Evolutionary conservation across 108 stramenopile genomes (phyloP).

Genomic region (Cylindrotheca fusiformis): DNA sequence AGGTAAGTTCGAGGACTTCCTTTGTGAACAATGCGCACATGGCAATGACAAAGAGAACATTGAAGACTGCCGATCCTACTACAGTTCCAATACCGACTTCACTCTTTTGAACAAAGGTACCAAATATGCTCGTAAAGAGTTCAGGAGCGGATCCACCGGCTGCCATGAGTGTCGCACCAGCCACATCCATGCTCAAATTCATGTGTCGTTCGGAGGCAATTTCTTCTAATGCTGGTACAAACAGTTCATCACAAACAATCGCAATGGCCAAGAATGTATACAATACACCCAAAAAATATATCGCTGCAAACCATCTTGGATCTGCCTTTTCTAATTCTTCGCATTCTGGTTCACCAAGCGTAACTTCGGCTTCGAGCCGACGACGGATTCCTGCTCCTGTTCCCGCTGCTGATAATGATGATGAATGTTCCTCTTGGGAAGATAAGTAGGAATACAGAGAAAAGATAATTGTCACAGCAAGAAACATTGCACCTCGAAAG

Average conservation of each 20-base stretch:
- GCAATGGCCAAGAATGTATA: conserved; percentile 86
- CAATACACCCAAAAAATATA: conserved; percentile 54
- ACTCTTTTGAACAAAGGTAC: conserved; percentile 57
- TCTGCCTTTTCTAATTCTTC: conserved; percentile 15
- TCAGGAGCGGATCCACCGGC: conserved; percentile 84
- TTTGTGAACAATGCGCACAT: conserved; percentile 64
- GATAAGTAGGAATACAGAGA: too few relatives aligned
- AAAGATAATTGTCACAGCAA: too few relatives aligned
- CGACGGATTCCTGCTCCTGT: too few relatives aligned
- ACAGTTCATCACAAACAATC: conserved; percentile 84
- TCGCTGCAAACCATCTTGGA: conserved; percentile 32
- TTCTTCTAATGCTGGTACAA: conserved; percentile 84
- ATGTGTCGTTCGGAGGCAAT: conserved; percentile 47
- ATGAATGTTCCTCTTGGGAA: too few relatives aligned
- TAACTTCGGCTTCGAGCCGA: too few relatives aligned
- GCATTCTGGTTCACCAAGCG: neutral
- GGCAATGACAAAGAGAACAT: conserved; percentile 84
- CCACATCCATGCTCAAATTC: conserved; percentile 76
- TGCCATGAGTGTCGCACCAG: conserved; percentile 80
- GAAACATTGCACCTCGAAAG: too few relatives aligned
- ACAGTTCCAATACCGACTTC: conserved; percentile 89
- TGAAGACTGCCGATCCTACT: conserved; percentile 85
- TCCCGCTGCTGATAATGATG: too few relatives aligned
- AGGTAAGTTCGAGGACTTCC: conserved; percentile 68
- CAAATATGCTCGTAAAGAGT: conserved; percentile 75